Conservation (phyloP, 257 asterid species). For the Leptodermis oblonga region DNA sequence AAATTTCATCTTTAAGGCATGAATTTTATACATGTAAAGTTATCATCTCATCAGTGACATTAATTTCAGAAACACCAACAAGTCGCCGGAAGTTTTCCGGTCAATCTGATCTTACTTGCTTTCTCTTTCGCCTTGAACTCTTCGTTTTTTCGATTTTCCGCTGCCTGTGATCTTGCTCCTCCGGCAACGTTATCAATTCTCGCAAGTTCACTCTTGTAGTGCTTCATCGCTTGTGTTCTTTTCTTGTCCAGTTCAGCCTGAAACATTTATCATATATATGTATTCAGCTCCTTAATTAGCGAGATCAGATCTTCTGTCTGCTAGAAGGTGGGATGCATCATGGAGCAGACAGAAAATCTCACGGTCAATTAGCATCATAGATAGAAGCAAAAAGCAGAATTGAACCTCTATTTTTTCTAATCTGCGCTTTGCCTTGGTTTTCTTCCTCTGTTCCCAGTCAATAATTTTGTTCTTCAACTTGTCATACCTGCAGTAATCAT, state of each 20-base stretch:
- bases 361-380: background rate
- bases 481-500: slow-evolving; percentile 51
- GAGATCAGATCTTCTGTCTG: background rate
- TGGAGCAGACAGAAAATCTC: too few relatives aligned
- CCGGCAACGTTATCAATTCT: slow-evolving; percentile 46
- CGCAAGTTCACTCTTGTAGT: slow-evolving; percentile 32
- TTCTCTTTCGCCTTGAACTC: slow-evolving; percentile 64
- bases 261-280: slow-evolving; percentile 1
- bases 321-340: background rate
- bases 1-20: too few relatives aligned
- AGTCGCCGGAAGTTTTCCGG: slow-evolving; percentile 68
- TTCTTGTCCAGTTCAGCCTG: slow-evolving; percentile 72
- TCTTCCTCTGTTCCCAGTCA: slow-evolving; percentile 65
- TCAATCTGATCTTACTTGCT: slow-evolving; percentile 61
- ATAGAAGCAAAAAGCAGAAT: background rate
- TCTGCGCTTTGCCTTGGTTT: slow-evolving; percentile 42
- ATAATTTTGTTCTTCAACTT: slow-evolving; percentile 42
- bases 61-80: slow-evolving; percentile 60
- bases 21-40: background rate
- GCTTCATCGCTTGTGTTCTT: slow-evolving; percentile 40
- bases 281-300: background rate
- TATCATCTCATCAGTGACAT: background rate
- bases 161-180: slow-evolving; percentile 57
- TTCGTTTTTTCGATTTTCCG: slow-evolving; percentile 50
- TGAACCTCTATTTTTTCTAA: slow-evolving; percentile 57